phyloP scores from a whole-genome alignment of 768 basidiomycete genomes.

The Pisolithus sp. region DNA sequence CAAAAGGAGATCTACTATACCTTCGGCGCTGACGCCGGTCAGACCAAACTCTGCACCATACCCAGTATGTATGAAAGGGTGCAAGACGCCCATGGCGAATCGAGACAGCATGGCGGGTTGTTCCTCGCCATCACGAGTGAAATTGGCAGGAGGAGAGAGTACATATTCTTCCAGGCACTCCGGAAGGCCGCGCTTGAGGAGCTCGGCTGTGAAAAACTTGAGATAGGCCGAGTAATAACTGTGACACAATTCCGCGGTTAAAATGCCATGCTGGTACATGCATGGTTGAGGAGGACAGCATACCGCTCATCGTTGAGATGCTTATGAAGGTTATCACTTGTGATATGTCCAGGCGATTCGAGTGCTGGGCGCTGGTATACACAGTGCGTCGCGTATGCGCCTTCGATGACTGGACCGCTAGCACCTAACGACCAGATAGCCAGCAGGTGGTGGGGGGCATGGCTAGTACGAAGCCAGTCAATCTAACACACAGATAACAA shows the following conservation, averaged over 20 bases:
- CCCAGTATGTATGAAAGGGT: slow-evolving; percentile 60
- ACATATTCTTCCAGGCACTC: slow-evolving; percentile 47
- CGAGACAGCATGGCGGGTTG: slow-evolving; percentile 52
- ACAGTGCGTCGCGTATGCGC: slow-evolving; percentile 30
- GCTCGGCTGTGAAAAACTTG: slow-evolving; percentile 40
- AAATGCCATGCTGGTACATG: slow-evolving; percentile 1
- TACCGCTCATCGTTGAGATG: slow-evolving; percentile 26
- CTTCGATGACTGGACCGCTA: slow-evolving; percentile 27
- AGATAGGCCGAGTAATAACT: slow-evolving; percentile 52
- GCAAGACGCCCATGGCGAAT: slow-evolving; percentile 49
- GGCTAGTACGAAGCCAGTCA: slow-evolving; percentile 5
- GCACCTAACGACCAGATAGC: slow-evolving; percentile 16
- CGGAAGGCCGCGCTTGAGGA: slow-evolving; percentile 33
- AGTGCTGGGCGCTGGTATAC: slow-evolving; percentile 31
- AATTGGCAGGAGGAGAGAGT: slow-evolving; percentile 34
- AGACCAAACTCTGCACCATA: slow-evolving; percentile 58
- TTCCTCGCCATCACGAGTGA: slow-evolving; percentile 27
- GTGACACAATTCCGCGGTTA: slow-evolving; percentile 12
- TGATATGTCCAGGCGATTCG: slow-evolving; percentile 41
- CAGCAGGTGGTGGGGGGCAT: slow-evolving; percentile 12
- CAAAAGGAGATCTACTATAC: slow-evolving; percentile 37
- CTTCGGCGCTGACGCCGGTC: slow-evolving; percentile 57
- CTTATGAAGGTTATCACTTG: slow-evolving; percentile 40
- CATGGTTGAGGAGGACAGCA: not conserved
- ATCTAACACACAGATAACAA: not conserved